Percentiles rank a stretch among this genome's conserved stretches.
Conservation (phyloP, 148 eudicot species). For the Arctostaphylos glauca region DNA sequence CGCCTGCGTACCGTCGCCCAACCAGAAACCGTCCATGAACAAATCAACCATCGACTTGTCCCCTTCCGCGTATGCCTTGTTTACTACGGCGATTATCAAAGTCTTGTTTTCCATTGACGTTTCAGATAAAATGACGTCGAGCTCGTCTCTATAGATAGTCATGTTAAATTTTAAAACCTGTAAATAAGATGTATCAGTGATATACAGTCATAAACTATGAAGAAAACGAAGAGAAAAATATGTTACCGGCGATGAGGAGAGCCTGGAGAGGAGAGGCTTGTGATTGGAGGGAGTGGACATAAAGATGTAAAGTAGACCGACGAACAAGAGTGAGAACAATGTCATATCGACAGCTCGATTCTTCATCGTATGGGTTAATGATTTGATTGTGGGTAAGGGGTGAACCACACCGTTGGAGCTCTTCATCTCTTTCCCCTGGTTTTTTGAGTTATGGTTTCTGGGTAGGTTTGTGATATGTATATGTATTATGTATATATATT, state of each 20-base stretch:
- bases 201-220: neutral
- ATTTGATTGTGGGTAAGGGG: neutral
- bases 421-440: neutral
- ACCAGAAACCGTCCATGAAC: conserved; percentile 79
- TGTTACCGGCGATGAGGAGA: neutral
- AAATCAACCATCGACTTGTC: conserved; percentile 63
- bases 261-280: neutral
- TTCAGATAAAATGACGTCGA: conserved; percentile 36
- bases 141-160: conserved; percentile 36
- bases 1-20: conserved; percentile 54
- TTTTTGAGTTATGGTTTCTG: too few species aligned
- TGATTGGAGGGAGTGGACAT: neutral
- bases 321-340: neutral
- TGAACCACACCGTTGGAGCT: neutral
- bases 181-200: neutral
- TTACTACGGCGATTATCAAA: neutral
- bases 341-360: neutral
- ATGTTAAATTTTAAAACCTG: conserved; percentile 11
- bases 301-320: neutral
- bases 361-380: neutral
- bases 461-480: too few species aligned
- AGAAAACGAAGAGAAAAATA: neutral
- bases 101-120: conserved; percentile 54
- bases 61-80: conserved; percentile 54
- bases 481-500: too few species aligned